A percentile compares a stretch with the other conserved stretches of the same genome.
Evolutionary conservation across 140 eudicot genomes (phyloP).

Genomic region (Bidens hawaiensis): DNA sequence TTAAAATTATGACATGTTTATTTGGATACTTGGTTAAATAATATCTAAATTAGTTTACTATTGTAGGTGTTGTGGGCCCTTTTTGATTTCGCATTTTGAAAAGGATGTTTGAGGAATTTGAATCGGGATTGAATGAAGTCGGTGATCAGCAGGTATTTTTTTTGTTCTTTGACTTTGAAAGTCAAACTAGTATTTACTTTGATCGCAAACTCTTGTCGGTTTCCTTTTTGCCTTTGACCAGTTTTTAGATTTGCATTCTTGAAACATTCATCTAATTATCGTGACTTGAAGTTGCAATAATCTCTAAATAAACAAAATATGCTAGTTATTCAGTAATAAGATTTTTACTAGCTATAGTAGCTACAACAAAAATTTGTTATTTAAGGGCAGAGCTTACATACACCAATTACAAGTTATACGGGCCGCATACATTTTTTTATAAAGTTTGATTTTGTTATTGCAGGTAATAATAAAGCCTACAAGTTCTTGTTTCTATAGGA

Average conservation of each 20-base stretch:
- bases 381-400: no score
- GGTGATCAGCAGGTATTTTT: slow-evolving; percentile 28
- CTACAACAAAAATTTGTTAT: background rate
- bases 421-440: no score
- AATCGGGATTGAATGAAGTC: slow-evolving; percentile 24
- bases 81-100: slow-evolving; percentile 7
- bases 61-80: slow-evolving; percentile 16
- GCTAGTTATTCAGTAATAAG: background rate
- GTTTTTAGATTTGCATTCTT: background rate
- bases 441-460: background rate
- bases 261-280: background rate
- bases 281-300: no score
- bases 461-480: slow-evolving; percentile 18
- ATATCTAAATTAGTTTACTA: background rate
- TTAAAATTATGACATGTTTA: no score
- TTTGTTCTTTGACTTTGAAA: slow-evolving; percentile 3
- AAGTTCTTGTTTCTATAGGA: background rate
- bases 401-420: no score
- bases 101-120: slow-evolving; percentile 15
- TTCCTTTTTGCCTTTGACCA: background rate
- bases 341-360: background rate
- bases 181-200: background rate
- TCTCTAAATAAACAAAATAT: no score
- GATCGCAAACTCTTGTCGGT: background rate
- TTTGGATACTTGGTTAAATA: background rate